Base-by-base conservation (phyloP, 345 rosid species). In the Adansonia digitata region DNA sequence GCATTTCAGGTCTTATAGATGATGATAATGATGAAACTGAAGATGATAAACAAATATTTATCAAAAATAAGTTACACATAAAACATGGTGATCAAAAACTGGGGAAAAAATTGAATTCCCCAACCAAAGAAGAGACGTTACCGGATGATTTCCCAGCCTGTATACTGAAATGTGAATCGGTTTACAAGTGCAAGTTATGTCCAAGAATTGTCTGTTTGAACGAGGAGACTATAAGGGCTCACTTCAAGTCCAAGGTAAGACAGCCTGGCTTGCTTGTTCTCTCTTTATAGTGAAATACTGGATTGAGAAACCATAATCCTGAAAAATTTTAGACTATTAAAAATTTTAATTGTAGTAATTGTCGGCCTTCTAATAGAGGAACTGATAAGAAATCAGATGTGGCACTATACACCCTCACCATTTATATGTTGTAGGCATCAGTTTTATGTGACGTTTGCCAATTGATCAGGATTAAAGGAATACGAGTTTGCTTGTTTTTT, bases 171-270 rank as follows among this genome's bases (percentile, higher is more conserved):
- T 78, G 81, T 84, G 90, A 95, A 77, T 88, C 95, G 0, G 92
- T 90, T 78, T 93, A 82, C 76, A 91, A 82, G 83, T 95, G 99
- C 89, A 85, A 88, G 84, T 82, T 91, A 59, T 95, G 98, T 75
- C 98, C 98, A 27, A 78, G 80, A 20, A 77, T 79, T 57, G 67
- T 95, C 79, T 95, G 96, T 76, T 77, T 95, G 84, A 89, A 85
- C n/a, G 91, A 91, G 81, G 85, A 71, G 67, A 74, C 91, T n/a
- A 72, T 86, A 85, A 86, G 81, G 81, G 82, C 84, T 66, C 99
- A 93, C 81, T 81, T 91, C 78, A 82, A 83, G 65, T 95, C 99
- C 76, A 93, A 90, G 97, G 99, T 91, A 80, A 66, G 34, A 40
- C 15, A 15, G 26, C n/a, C 37, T 52, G 31, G 7, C 69, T 34